Conservation (phyloP, 2,329 filamentous ascomycete genomes). For the Colletotrichum sp. region DNA sequence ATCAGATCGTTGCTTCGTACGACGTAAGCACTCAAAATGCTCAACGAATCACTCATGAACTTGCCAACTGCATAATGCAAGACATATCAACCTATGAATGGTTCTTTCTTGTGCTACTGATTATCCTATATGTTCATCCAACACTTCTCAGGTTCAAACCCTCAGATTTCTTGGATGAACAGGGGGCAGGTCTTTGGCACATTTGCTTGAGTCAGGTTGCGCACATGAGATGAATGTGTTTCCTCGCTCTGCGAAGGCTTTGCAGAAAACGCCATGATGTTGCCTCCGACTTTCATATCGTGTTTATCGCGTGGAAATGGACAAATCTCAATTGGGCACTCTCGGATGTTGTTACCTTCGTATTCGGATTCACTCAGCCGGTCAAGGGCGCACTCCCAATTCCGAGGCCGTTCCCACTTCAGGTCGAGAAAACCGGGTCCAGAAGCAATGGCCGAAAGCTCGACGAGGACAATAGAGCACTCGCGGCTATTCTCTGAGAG, state of each 20-base stretch:
- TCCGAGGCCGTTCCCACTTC: background rate
- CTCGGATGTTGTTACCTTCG: background rate
- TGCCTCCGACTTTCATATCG: background rate
- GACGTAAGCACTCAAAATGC: background rate
- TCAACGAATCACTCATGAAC: background rate
- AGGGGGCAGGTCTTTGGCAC: background rate
- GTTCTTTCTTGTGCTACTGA: background rate
- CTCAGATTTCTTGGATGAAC: background rate
- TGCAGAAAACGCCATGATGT: accelerated
- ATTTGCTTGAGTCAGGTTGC: background rate
- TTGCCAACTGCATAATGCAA: background rate
- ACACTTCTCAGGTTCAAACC: background rate
- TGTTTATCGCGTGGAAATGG: background rate
- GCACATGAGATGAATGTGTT: background rate
- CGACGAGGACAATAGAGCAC: background rate
- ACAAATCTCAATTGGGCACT: background rate
- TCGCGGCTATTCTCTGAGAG: background rate
- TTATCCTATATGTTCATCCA: background rate
- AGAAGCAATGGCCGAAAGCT: background rate
- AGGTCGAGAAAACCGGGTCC: background rate
- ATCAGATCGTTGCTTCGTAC: background rate
- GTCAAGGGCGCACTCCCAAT: background rate
- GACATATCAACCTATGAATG: background rate
- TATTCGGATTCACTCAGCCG: background rate
- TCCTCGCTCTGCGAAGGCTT: background rate